Percentiles rank a stretch among this genome's conserved stretches.
Conservation (phyloP, 2,329 filamentous ascomycete species). For the Aspergillus pseudoterreus region DNA sequence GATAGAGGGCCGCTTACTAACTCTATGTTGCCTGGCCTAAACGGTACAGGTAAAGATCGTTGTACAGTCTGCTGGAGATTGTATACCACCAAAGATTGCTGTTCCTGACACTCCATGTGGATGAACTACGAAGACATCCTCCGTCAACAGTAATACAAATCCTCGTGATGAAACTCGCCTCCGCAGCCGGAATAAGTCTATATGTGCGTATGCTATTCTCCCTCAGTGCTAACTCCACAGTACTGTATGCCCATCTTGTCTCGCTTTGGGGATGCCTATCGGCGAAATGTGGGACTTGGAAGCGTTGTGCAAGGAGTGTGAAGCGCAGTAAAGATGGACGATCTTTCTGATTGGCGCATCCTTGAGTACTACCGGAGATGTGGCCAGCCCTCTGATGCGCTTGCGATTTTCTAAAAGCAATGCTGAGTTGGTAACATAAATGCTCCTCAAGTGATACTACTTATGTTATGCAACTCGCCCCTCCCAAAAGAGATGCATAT, state of each 20-base stretch:
- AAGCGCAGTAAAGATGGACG: neutral
- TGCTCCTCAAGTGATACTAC: neutral
- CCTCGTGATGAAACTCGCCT: neutral
- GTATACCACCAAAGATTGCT: too few species aligned
- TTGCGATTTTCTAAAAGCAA: neutral
- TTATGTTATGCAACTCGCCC: too few species aligned
- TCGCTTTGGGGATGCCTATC: neutral
- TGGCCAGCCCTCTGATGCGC: neutral
- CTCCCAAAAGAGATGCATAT: too few species aligned
- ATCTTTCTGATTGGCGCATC: neutral
- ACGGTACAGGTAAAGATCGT: too few species aligned
- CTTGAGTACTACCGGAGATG: neutral
- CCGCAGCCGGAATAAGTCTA: neutral
- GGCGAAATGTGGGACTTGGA: neutral
- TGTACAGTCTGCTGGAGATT: too few species aligned
- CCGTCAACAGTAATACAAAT: too few species aligned
- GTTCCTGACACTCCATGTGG: too few species aligned
- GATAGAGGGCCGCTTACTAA: too few species aligned
- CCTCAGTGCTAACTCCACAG: neutral
- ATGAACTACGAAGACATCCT: too few species aligned
- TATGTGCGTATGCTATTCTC: too few species aligned
- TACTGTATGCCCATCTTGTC: neutral
- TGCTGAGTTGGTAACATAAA: neutral
- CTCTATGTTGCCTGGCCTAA: too few species aligned
- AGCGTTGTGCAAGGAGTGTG: neutral